Evolutionary conservation across 2,329 filamentous ascomycete species (phyloP), one percentile per base, ranked within the genome.

Genomic region (Cadophora sp.): DNA sequence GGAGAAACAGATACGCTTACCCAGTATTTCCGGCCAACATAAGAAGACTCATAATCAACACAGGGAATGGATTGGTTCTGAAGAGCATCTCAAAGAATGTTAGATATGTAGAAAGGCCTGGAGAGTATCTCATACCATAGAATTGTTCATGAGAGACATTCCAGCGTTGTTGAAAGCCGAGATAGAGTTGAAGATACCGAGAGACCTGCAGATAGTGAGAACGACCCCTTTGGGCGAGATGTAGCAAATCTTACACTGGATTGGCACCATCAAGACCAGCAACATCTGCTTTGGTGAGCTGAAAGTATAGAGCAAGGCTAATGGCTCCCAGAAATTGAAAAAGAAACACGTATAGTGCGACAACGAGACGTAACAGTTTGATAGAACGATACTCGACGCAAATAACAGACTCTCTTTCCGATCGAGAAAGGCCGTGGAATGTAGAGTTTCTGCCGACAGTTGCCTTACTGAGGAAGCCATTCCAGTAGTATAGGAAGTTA

Each of bases 341-440:
- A 0, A 80, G 69, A 45, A 85, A 72, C n/a, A 83, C 87, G 73
- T 91, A 91, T 3, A 85, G 67, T 0, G 86, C 86, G 6, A 91
- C 86, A 11, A 88, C 73, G 70, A 85, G 79, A 6, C 85, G 81
- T 0, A 91, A 80, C 4, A 90, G 77, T 59, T 82, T 82, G n/a
- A 91, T 79, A 7, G 88, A 87, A 51, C 85, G 83, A 72, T 90
- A 89, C 73, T 91, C 88, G 67, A 82, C 84, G 2, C 87, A 86
- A 30, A 87, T 87, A 0, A 90, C 79, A 9, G 81, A 78, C 63
- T 87, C 82, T 22, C 85, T 81, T 70, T 89, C 83, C 16, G 83
- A 80, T 18, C 79, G 78, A 0, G 80, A 80, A 45, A 89, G 77
- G 56, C 83, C 81, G 69, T 85, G 81, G 66, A 88, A 86, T 65